Conservation (phyloP, 352 stramenopile species). For the Globisporangium orthogonon region DNA sequence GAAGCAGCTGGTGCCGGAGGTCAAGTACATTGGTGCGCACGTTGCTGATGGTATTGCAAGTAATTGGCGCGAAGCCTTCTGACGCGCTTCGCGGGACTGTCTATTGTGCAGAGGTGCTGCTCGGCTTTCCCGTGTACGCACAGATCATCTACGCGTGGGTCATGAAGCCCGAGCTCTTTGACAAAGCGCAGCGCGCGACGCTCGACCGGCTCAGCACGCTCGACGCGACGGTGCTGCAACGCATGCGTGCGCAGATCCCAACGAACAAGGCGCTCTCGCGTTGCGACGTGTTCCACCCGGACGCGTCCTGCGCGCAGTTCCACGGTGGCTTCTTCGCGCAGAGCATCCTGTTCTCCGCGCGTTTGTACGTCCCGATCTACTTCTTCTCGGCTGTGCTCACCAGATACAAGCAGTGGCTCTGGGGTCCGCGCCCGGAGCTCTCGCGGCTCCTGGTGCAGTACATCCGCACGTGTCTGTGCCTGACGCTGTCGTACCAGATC, state of each 20-base stretch:
- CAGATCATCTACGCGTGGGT: conserved; percentile 68
- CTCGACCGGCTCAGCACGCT: conserved; percentile 50
- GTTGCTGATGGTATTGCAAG: not conserved
- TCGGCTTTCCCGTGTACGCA: conserved; percentile 27
- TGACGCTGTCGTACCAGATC: conserved; percentile 59
- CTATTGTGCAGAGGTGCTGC: conserved; percentile 25
- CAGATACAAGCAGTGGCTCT: conserved; percentile 62
- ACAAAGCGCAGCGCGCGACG: conserved; percentile 32
- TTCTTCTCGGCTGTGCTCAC: conserved; percentile 36
- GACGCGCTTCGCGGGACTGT: not conserved
- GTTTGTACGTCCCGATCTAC: conserved; percentile 67
- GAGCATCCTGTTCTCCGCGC: conserved; percentile 33
- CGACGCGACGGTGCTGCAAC: conserved; percentile 19
- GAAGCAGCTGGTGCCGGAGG: conserved; percentile 21
- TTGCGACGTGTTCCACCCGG: conserved; percentile 56
- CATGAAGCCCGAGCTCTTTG: conserved; percentile 39
- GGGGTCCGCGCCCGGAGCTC: conserved; percentile 37
- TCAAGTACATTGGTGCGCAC: conserved; percentile 42
- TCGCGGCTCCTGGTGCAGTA: conserved; percentile 32
- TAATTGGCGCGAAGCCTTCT: not conserved
- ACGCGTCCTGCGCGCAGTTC: conserved; percentile 36
- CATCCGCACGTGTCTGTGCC: conserved; percentile 43
- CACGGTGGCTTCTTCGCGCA: conserved; percentile 30
- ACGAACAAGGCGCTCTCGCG: conserved; percentile 27
- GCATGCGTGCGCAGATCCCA: conserved; percentile 57